phyloP scores from a whole-genome alignment of 495 filamentous ascomycete species.

The Penicillium herquei region DNA sequence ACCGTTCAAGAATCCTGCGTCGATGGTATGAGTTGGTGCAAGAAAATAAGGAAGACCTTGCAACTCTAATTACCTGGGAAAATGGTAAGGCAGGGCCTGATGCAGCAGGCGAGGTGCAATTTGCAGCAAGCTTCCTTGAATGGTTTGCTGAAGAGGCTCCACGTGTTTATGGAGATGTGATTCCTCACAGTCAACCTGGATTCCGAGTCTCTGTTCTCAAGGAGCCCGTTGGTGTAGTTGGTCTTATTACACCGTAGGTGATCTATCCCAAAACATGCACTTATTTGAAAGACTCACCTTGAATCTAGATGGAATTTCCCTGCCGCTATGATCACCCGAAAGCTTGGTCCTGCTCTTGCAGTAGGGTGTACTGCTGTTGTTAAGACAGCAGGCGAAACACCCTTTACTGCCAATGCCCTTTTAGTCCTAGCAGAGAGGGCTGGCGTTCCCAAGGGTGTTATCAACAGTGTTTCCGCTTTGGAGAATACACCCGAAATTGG shows the following conservation, averaged over 20 bases:
- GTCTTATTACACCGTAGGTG: constrained; percentile 21
- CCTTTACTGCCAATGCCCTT: constrained; percentile 46
- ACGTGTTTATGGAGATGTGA: constrained; percentile 66
- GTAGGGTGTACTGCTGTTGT: constrained; percentile 52
- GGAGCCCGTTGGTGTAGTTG: constrained; percentile 32
- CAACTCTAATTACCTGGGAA: constrained; percentile 48
- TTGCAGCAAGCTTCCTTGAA: constrained; percentile 74
- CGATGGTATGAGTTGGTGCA: constrained; percentile 53
- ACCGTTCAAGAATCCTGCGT: not conserved
- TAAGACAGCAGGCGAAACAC: constrained; percentile 51
- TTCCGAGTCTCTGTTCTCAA: constrained; percentile 31
- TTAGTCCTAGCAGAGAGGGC: constrained; percentile 47
- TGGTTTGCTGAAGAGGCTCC: constrained; percentile 79
- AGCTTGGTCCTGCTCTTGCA: constrained; percentile 62
- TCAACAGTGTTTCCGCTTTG: constrained; percentile 48
- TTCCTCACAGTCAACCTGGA: constrained; percentile 52
- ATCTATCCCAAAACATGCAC: not conserved
- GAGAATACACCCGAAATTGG: constrained; percentile 48
- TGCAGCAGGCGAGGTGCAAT: constrained; percentile 68
- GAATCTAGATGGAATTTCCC: constrained; percentile 71
- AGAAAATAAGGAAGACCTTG: constrained; percentile 73
- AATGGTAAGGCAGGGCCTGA: constrained; percentile 76
- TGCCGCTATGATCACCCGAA: constrained; percentile 79
- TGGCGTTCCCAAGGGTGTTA: constrained; percentile 47
- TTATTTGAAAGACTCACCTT: not conserved